Conservation (phyloP, 108 stramenopile species). For the Mayamaea pseudoterrestris region DNA sequence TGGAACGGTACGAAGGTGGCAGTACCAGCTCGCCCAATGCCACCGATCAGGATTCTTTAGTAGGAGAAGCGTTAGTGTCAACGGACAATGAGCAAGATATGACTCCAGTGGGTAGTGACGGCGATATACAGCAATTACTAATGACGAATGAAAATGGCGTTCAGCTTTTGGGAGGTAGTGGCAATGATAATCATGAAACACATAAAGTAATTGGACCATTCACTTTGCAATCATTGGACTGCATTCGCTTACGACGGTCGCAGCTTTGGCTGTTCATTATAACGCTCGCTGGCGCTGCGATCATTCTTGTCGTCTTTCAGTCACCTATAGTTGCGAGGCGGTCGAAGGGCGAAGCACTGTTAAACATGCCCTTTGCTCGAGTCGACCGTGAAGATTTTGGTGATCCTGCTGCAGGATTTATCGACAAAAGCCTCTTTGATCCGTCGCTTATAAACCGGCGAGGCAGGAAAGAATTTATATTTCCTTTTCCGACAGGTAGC, state of each 20-base stretch:
- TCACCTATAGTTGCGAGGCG: neutral
- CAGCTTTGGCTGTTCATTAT: neutral
- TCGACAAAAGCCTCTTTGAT: constrained; percentile 50
- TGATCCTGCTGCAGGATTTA: constrained; percentile 44
- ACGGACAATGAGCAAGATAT: constrained; percentile 31
- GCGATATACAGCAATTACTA: constrained; percentile 14
- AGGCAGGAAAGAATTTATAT: constrained; percentile 16
- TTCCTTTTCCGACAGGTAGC: constrained; percentile 81
- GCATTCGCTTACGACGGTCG: neutral
- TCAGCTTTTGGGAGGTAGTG: neutral
- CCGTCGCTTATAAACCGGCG: constrained; percentile 32
- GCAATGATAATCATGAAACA: neutral
- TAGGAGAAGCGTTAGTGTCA: constrained; percentile 23
- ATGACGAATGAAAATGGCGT: constrained; percentile 13
- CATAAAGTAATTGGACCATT: neutral
- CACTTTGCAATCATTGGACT: neutral
- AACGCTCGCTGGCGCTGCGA: neutral
- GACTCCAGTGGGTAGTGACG: neutral
- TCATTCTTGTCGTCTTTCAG: neutral
- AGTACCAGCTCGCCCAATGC: neutral
- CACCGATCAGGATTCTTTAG: constrained; percentile 20
- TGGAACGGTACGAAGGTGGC: neutral
- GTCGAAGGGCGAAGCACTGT: neutral
- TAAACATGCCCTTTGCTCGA: constrained; percentile 29
- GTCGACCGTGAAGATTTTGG: constrained; percentile 48